A percentile compares a stretch with the other conserved stretches of the same genome.
These are phyloP conservation scores for Sporothrix schenckii DNA, from an alignment of 2,329 filamentous ascomycete genomes.

Conservation along the genomic window DNA sequence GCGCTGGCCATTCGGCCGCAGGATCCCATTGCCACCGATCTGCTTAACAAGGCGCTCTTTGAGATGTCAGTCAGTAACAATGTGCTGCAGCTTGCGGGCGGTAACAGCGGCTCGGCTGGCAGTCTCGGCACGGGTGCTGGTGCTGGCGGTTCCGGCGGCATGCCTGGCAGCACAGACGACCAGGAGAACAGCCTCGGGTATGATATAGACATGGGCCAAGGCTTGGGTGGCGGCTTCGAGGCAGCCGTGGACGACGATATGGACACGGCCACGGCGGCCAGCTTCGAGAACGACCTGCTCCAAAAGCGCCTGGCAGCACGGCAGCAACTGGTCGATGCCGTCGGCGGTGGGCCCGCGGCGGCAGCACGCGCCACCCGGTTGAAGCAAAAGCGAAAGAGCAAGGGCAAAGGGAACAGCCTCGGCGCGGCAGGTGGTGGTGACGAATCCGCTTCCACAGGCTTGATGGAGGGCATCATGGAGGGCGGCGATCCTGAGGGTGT, in stretches of 20 bases:
- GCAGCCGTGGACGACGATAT: slow-evolving; percentile 32
- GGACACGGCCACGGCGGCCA: slow-evolving; percentile 41
- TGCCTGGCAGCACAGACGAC: neutral
- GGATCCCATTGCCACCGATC: slow-evolving; percentile 77
- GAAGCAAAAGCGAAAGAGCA: slow-evolving; percentile 39
- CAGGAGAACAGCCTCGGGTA: slow-evolving; percentile 18
- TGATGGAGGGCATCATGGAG: slow-evolving; percentile 20
- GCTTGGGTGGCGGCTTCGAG: slow-evolving; percentile 40
- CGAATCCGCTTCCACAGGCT: neutral
- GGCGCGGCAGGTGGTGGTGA: slow-evolving; percentile 31
- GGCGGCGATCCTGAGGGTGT: neutral
- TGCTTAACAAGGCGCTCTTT: slow-evolving; percentile 71
- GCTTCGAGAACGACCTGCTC: slow-evolving; percentile 58
- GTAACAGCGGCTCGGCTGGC: neutral
- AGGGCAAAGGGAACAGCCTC: slow-evolving; percentile 53
- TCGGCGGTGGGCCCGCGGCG: slow-evolving; percentile 32
- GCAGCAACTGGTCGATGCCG: slow-evolving; percentile 41
- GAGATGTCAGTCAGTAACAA: slow-evolving; percentile 56
- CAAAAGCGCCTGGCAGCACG: slow-evolving; percentile 52
- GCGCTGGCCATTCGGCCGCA: slow-evolving; percentile 77
- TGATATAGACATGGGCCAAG: neutral
- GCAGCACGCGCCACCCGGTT: slow-evolving; percentile 36
- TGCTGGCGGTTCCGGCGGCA: neutral
- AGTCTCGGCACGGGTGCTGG: slow-evolving; percentile 4
- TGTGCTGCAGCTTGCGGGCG: slow-evolving; percentile 33